Evolutionary conservation across 1,284 basidiomycete species (phyloP), one percentile per base, ranked within the genome.

Genomic region (Ceratobasidium sp.): DNA sequence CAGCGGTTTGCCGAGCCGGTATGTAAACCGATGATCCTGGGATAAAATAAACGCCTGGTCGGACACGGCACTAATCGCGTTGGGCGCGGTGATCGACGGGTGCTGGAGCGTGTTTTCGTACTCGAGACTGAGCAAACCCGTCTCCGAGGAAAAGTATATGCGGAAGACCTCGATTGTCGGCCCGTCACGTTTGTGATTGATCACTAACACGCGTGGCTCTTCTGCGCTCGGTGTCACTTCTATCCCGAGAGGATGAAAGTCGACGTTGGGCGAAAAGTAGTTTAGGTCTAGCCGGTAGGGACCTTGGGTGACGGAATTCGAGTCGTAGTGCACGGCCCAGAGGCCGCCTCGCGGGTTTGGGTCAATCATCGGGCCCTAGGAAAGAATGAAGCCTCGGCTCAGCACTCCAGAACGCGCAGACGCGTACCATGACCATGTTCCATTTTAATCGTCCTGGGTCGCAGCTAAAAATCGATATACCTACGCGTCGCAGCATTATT

Each of bases 21-120:
- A 83, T 0, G 90, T 90, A 76, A 91, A 78, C 30, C 86, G 78
- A 76, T 92, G 90, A 77, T 92, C 90, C 76, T 92, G 89, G 39
- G 85, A 86, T 43, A 92, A 83, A 75, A 88, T 88, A 78, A 92
- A 91, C 0, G 87, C 85, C 67, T 83, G 83, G 0, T 85, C 84
- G 28, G 86, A 85, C 5, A 89, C 87, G 50, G 90, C 80, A 6
- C 88, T 85, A 72, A 92, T 78, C 6, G 87, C 82, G 77, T 92
- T 92, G 21, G 89, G 88, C 9, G 89, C 83, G 30, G 88, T 79
- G 76, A 90, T 87, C 69, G 83, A 83, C 5, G 82, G 83, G 5
- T 85, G 85, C 28, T 82, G 79, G 58, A 91, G 81, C 6, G 88
- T 91, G 74, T 76, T 82, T 23, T 86, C 87, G 28, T 79, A 77